These are phyloP conservation scores for Saturnispora bothae DNA, from an alignment of 805 yeast genomes.

Conservation along the genomic window DNA sequence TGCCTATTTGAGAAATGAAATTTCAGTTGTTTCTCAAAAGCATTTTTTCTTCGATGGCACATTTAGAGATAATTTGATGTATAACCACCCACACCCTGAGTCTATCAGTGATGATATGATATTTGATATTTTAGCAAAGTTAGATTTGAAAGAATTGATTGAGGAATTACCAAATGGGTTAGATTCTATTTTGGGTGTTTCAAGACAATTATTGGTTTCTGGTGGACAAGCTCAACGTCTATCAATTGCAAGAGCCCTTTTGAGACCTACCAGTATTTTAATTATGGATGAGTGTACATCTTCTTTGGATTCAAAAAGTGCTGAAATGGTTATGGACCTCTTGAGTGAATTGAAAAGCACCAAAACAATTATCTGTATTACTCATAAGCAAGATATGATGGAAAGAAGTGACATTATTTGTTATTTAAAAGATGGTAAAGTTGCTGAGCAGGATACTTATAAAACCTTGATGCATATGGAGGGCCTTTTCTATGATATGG, in stretches of 20 bases:
- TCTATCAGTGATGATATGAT: slow-evolving; percentile 24
- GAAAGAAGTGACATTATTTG: slow-evolving; percentile 41
- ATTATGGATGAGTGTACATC: slow-evolving; percentile 88
- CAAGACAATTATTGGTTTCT: slow-evolving; percentile 40
- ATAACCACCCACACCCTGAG: slow-evolving; percentile 34
- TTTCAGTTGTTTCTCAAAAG: slow-evolving; percentile 68
- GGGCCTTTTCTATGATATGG: slow-evolving; percentile 11
- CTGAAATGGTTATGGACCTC: slow-evolving; percentile 38
- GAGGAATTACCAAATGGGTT: slow-evolving; percentile 45
- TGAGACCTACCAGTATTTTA: slow-evolving; percentile 53
- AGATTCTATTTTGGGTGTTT: slow-evolving; percentile 46
- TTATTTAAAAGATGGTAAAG: slow-evolving; percentile 37
- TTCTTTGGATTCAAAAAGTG: slow-evolving; percentile 62
- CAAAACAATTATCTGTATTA: slow-evolving; percentile 48
- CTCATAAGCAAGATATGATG: slow-evolving; percentile 68
- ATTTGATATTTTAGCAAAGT: slow-evolving; percentile 30
- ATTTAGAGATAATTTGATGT: slow-evolving; percentile 57
- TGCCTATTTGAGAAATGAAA: slow-evolving; percentile 37
- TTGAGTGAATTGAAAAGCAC: slow-evolving; percentile 27
- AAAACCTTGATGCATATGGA: slow-evolving; percentile 7
- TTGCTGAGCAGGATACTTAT: slow-evolving; percentile 36
- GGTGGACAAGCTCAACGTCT: slow-evolving; percentile 89
- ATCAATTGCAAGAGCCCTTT: slow-evolving; percentile 71
- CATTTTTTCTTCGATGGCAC: slow-evolving; percentile 67
- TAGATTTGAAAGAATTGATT: slow-evolving; percentile 47